A percentile compares a stretch with the other conserved stretches of the same genome.
These are phyloP conservation scores for Coprinellus micaceus DNA, from an alignment of 768 basidiomycete species.

Conservation along the genomic window DNA sequence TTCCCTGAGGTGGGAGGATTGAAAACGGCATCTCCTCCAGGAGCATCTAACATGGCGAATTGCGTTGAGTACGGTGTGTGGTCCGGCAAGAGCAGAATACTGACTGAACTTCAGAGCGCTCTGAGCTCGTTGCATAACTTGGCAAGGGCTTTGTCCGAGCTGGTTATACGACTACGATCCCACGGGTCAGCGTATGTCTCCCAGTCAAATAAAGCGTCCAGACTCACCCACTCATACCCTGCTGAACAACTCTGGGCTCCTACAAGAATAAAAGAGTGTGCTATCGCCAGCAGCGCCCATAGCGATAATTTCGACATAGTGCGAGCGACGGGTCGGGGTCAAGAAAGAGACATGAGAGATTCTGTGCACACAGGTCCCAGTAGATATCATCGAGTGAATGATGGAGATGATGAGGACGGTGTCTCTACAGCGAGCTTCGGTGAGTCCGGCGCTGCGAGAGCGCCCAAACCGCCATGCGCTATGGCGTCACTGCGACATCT, in stretches of 20 bases:
- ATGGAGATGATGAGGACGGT: background rate
- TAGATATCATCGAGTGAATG: background rate
- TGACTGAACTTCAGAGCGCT: too few relatives aligned
- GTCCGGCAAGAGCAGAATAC: too few relatives aligned
- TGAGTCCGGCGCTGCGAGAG: too few relatives aligned
- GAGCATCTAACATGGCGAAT: background rate
- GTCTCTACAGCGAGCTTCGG: too few relatives aligned
- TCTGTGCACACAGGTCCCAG: background rate
- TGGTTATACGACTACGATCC: background rate
- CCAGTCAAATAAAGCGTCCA: background rate
- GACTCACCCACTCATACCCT: background rate
- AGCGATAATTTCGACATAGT: background rate
- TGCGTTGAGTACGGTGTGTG: too few relatives aligned
- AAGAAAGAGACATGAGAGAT: background rate
- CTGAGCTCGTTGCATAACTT: background rate
- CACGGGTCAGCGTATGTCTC: background rate
- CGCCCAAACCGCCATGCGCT: too few relatives aligned
- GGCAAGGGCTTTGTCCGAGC: background rate
- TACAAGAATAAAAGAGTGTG: background rate
- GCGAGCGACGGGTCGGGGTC: background rate
- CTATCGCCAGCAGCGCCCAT: background rate
- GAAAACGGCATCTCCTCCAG: background rate
- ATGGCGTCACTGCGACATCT: too few relatives aligned
- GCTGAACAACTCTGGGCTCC: background rate
- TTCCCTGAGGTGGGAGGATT: conserved; percentile 16